A percentile compares a stretch with the other conserved stretches of the same genome.
Conservation (phyloP, 169 alveolate species). For the Babesia divergens region DNA sequence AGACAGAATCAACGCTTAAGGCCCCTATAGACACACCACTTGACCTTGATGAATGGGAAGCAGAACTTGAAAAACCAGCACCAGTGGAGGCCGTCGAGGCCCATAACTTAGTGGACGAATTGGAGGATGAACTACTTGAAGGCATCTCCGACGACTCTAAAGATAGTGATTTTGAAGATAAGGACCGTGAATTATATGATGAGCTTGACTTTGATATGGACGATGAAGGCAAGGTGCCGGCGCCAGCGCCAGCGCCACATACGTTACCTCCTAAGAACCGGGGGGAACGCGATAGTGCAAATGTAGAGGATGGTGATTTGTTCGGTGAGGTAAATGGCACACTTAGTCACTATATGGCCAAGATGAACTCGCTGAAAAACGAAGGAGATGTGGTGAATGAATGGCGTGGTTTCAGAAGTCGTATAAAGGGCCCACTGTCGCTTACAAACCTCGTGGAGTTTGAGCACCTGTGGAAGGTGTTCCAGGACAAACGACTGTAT, state of each 20-base stretch:
- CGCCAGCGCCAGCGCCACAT: constrained; percentile 4
- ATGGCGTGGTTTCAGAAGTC: constrained; percentile 41
- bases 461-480: constrained; percentile 39
- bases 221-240: background rate
- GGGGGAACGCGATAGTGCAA: background rate
- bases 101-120: constrained; percentile 1
- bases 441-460: constrained; percentile 52
- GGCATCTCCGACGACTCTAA: background rate
- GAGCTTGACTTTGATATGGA: constrained; percentile 46
- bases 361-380: background rate
- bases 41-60: background rate
- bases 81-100: background rate
- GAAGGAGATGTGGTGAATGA: constrained; percentile 30
- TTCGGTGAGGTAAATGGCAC: constrained; percentile 51
- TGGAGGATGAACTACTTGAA: constrained; percentile 43
- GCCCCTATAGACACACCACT: no score
- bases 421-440: background rate
- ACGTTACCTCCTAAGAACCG: background rate
- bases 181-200: constrained; percentile 15
- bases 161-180: constrained; percentile 2
- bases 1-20: no score
- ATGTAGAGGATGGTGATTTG: constrained; percentile 11
- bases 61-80: background rate
- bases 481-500: constrained; percentile 26
- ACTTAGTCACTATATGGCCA: constrained; percentile 22